Conservation (phyloP, 2,329 filamentous ascomycete species). For the Paraconiothyrium sp. region DNA sequence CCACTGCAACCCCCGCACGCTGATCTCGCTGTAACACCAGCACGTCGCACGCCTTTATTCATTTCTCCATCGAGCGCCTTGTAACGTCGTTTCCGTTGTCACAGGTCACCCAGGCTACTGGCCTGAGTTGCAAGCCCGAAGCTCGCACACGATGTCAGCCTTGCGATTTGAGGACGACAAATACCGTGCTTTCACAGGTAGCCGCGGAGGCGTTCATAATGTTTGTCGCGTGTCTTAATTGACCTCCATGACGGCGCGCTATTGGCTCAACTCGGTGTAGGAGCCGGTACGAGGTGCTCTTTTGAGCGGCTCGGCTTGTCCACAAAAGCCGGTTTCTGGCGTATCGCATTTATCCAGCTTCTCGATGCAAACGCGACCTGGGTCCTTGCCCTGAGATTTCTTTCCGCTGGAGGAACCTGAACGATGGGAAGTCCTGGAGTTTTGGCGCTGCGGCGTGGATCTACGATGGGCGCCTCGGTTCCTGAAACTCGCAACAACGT, state of each 20-base stretch:
- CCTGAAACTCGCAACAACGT: constrained; percentile 1
- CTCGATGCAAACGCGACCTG: background rate
- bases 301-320: background rate
- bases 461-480: background rate
- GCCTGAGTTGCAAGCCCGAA: background rate
- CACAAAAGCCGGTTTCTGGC: constrained; percentile 6
- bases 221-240: constrained; percentile 1
- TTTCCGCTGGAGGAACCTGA: no score
- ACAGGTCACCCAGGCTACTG: background rate
- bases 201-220: background rate
- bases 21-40: background rate
- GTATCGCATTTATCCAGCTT: background rate
- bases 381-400: background rate
- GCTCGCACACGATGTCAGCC: background rate
- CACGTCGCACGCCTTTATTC: background rate
- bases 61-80: background rate
- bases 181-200: background rate
- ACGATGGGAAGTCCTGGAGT: background rate
- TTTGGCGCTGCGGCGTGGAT: background rate
- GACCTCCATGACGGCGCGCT: background rate
- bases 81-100: background rate
- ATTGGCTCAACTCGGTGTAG: constrained; percentile 1
- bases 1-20: constrained; percentile 5
- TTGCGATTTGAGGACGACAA: constrained; percentile 3
- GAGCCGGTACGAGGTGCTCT: background rate